Base-by-base conservation (phyloP, 495 filamentous ascomycete genomes). In the Talaromyces liani region DNA sequence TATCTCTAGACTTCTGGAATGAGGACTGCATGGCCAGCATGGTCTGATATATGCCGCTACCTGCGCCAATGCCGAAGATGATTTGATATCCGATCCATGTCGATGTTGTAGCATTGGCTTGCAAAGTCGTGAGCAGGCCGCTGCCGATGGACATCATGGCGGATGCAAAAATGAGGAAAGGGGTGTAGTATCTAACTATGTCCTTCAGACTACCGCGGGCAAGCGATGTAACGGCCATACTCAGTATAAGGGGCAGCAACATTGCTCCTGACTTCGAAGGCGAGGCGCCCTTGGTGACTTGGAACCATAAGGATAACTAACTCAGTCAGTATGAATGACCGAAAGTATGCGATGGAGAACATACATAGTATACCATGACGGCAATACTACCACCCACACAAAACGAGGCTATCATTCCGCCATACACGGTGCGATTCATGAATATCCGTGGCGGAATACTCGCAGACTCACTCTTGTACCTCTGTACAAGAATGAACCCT, bases 21-120 rank as follows among this genome's bases (percentile, higher is more conserved):
- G 88, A 88, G 0, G 88, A 87, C 69, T 91, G 87, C 0, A 81
- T 84, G 1, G 88, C 85, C 60, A 91, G 85, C 67, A 87, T 77
- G 20, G 85, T 78, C 36, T 85, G 82, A 16, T 73, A 68, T 9
- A 70, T 54, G 0, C 70, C 70, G 24, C 66, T 39, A 1, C 73
- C 73, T 3, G 70, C 39, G 5, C 73, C 72, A 0, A 64, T 57
- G 18, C 69, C 71, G 10, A 65, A 65, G 2, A 76, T 36, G 34
- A 72, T 54, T 33, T 73, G 67, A 54, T 70, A 75, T 22, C 68
- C 66, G n/a, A 73, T 68, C 68, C 66, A 72, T 47, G 67, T 22
- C 10, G 55, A 27, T 7, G 54, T 57, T 24, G 58, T 58, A 4
- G 65, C 62, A 60, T 67, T 57, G 16, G 64, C 56, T 4, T 63